phyloP scores from a whole-genome alignment of 1,139 yeast species.

The Pichia sp. region DNA sequence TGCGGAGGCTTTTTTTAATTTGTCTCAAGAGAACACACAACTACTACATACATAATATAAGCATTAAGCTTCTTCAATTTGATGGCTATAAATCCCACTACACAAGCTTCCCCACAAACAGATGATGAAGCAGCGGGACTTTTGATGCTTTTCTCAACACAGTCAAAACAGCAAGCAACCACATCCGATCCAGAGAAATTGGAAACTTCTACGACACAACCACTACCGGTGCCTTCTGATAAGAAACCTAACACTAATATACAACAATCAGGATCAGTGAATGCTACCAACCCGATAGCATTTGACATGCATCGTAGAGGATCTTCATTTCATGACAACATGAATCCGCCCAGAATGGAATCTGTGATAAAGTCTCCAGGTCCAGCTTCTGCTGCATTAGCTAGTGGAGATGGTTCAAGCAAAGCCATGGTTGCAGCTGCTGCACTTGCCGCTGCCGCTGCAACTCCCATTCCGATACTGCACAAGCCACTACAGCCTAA shows the following conservation, averaged over 20 bases:
- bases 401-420: conserved; percentile 27
- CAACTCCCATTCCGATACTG: conserved; percentile 49
- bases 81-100: not conserved
- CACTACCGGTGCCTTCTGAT: too few species aligned
- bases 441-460: conserved; percentile 67
- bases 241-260: too few species aligned
- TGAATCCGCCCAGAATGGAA: conserved; percentile 3
- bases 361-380: conserved; percentile 36
- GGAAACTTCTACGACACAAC: too few species aligned
- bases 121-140: conserved; percentile 32
- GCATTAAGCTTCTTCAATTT: too few species aligned
- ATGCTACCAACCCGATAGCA: too few species aligned
- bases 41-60: too few species aligned
- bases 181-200: not conserved
- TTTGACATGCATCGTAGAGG: conserved; percentile 4
- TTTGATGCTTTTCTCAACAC: conserved; percentile 30
- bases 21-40: too few species aligned
- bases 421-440: conserved; percentile 65
- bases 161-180: conserved; percentile 15
- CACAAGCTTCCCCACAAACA: conserved; percentile 9
- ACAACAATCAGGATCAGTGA: too few species aligned
- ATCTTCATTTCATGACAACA: conserved; percentile 1
- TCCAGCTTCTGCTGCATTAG: conserved; percentile 42
- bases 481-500: conserved; percentile 9
- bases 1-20: too few species aligned